phyloP scores from a whole-genome alignment of 805 yeast genomes.

The Kuraishia hungarica region DNA sequence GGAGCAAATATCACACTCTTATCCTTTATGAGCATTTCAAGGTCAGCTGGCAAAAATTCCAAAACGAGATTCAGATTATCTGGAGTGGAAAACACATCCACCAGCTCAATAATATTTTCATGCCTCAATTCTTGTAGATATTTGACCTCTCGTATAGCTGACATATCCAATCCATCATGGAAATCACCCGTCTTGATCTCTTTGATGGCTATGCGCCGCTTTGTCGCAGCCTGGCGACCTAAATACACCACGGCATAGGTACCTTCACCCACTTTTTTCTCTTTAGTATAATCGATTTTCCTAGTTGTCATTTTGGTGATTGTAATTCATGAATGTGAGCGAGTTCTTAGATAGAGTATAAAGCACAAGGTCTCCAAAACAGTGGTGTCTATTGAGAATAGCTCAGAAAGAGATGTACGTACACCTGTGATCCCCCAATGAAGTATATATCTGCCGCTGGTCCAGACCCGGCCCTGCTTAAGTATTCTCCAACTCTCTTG shows the following conservation, averaged over 20 bases:
- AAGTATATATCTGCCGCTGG: no score
- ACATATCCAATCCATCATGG: slow-evolving; percentile 96
- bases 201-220: slow-evolving; percentile 75
- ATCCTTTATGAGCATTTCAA: slow-evolving; percentile 85
- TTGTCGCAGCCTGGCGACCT: slow-evolving; percentile 54
- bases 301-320: background rate
- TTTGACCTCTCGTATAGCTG: slow-evolving; percentile 90
- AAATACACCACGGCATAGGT: slow-evolving; percentile 95
- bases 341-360: no score
- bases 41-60: slow-evolving; percentile 87
- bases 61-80: slow-evolving; percentile 74
- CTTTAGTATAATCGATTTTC: slow-evolving; percentile 29
- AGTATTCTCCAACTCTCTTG: no score
- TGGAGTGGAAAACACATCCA: slow-evolving; percentile 73
- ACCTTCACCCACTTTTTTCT: slow-evolving; percentile 95
- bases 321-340: background rate
- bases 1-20: slow-evolving; percentile 66
- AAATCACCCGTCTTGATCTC: slow-evolving; percentile 92
- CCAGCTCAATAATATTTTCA: slow-evolving; percentile 73
- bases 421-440: no score
- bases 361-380: no score
- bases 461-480: no score
- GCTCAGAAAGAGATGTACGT: no score
- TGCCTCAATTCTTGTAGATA: slow-evolving; percentile 77
- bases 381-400: no score